Conservation (phyloP, 202 grass and related monocot species). For the Eragrostis tef region DNA sequence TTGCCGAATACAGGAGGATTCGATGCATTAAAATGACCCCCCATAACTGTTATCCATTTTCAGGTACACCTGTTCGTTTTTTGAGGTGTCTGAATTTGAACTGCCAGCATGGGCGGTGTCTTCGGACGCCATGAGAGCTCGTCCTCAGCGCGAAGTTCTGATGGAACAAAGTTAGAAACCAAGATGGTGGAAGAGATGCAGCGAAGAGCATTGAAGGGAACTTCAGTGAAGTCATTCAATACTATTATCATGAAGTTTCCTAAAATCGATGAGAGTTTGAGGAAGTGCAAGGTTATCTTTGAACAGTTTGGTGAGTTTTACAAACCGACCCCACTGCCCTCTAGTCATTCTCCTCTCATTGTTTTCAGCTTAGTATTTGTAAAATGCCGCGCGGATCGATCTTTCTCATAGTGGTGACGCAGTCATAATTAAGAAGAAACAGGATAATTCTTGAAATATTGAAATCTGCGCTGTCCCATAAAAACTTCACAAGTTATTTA, state of each 20-base stretch:
- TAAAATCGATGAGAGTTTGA: conserved; percentile 79
- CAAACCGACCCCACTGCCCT: no score
- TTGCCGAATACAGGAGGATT: not conserved
- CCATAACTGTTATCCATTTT: not conserved
- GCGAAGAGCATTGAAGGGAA: conserved; percentile 65
- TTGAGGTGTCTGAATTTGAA: not conserved
- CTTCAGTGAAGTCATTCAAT: conserved; percentile 72
- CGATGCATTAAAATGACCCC: no score
- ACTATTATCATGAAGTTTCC: conserved; percentile 88
- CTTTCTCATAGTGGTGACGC: not conserved
- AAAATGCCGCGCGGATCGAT: not conserved
- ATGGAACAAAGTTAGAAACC: conserved; percentile 66
- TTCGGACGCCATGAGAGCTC: conserved; percentile 59
- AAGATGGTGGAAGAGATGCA: conserved; percentile 90
- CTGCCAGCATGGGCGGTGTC: conserved; percentile 65
- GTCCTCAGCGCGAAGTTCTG: conserved; percentile 30
- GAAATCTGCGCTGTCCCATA: not conserved
- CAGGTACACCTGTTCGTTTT: not conserved
- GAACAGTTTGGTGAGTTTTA: conserved; percentile 80
- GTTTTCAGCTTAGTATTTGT: not conserved
- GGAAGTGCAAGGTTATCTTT: conserved; percentile 91
- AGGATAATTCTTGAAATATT: not conserved
- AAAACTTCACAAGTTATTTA: not conserved
- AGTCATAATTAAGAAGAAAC: not conserved
- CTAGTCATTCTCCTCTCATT: not conserved